Evolutionary conservation across 2,329 filamentous ascomycete species (phyloP), one percentile per base, ranked within the genome.

Genomic region (Ilyonectria robusta): DNA sequence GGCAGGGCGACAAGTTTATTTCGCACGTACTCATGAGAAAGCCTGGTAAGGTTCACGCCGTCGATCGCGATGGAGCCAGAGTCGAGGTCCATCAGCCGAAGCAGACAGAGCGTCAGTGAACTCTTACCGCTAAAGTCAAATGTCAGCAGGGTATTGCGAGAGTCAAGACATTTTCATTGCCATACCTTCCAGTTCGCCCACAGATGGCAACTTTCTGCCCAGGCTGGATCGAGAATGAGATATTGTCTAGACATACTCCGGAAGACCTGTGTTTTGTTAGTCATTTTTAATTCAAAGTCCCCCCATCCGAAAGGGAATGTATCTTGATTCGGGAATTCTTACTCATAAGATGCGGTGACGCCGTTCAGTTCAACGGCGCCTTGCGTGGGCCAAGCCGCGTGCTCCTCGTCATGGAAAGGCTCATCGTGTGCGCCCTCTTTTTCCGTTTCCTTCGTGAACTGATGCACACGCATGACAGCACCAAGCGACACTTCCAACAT

Each of bases 1-100:
- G 87, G 83, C 1, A 88, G 72, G 17, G 83, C 82, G 51, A 85
- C 84, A 46, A 88, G 51, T 4, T 80, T 81, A 21, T 80, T 74
- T 4, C 86, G 83, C 0, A 88, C 76, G 1, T 74, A 69, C 2
- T 76, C 29, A 4, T 83, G 81, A 48, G 83, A 71, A 15, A 88
- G 74, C 1, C 66, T 68, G 40, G 75, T 42, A 4, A 84, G 78
- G 1, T 81, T 76, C 0, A 83, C 59, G 26, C 70, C 78, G 69
- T 88, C 85, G 51, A 87, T 83, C 0, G 67, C 62, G 35, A 86
- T 81, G 4, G 62, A 66, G 3, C 67, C 72, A 0, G 75, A 59
- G 1, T 78, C 29, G 3, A 79, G 78, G 33, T 84, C 79, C 11
- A 84, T 72, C 0, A 84, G 74, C 4, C 78, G 76, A 50, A 84